Evolutionary conservation across 139 green algal species (phyloP).

Genomic region (Tetraselmis chui): DNA sequence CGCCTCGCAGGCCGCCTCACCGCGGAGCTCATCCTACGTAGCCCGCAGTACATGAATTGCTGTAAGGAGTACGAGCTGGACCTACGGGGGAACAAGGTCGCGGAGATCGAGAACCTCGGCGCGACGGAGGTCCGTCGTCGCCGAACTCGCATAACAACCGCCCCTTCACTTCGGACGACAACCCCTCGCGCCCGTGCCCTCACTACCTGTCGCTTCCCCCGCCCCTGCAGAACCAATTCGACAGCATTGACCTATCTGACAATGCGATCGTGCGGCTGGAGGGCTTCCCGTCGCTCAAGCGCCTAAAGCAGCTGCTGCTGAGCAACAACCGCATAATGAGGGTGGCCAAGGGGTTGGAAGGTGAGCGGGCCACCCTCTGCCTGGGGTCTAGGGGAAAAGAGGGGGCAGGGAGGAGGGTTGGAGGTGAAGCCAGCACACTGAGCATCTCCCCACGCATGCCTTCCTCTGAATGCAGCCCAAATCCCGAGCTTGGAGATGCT

Average conservation of each 20-base stretch:
- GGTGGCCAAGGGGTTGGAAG: slow-evolving; percentile 62
- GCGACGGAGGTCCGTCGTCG: slow-evolving; percentile 65
- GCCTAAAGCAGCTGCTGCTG: slow-evolving; percentile 72
- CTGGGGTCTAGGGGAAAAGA: no score
- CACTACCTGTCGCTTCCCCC: not conserved
- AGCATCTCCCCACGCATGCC: not conserved
- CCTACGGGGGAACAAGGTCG: slow-evolving; percentile 75
- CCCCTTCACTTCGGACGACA: not conserved
- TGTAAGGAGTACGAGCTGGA: slow-evolving; percentile 83
- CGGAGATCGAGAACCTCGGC: slow-evolving; percentile 88
- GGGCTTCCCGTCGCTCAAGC: slow-evolving; percentile 81
- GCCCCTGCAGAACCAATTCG: slow-evolving; percentile 88
- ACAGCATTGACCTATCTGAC: slow-evolving; percentile 93
- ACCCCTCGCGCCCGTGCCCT: not conserved
- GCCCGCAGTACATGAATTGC: slow-evolving; percentile 84
- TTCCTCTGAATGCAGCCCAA: slow-evolving; percentile 38
- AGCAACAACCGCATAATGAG: slow-evolving; percentile 84
- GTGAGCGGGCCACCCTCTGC: slow-evolving; percentile 23
- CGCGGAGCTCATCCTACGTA: slow-evolving; percentile 76
- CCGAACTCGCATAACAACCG: not conserved
- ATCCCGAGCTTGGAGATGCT: slow-evolving; percentile 78
- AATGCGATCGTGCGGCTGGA: slow-evolving; percentile 94
- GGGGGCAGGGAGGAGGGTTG: not conserved
- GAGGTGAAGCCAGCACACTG: not conserved
- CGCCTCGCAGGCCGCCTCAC: slow-evolving; percentile 71